A percentile compares a stretch with the other conserved stretches of the same genome.
Conservation (phyloP, 1,284 basidiomycete genomes). For the Leccinum insigne region DNA sequence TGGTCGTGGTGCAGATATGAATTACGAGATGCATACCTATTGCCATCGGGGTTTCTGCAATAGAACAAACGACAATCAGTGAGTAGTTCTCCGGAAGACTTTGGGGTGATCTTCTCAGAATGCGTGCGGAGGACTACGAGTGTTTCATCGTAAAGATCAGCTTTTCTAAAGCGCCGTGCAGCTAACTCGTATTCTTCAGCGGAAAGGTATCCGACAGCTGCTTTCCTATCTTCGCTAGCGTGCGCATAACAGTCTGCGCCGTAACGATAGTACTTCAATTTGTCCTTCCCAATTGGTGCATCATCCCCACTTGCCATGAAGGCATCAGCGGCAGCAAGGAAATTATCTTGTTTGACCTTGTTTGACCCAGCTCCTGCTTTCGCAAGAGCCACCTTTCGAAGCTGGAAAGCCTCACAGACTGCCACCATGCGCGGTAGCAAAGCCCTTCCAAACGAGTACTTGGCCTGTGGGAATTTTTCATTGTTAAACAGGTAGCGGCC, state of each 20-base stretch:
- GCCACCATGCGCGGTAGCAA: constrained; percentile 41
- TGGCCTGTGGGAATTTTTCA: constrained; percentile 59
- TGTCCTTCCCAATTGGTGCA: constrained; percentile 28
- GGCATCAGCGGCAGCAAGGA: constrained; percentile 45
- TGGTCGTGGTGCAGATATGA: background rate
- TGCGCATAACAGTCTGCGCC: constrained; percentile 56
- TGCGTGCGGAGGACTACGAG: constrained; percentile 40
- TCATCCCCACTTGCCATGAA: constrained; percentile 45
- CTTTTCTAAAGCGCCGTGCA: constrained; percentile 48
- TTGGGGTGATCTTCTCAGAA: constrained; percentile 30
- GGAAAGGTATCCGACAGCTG: constrained; percentile 45
- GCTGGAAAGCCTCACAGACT: constrained; percentile 47
- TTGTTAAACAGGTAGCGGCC: constrained; percentile 55
- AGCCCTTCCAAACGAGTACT: constrained; percentile 59
- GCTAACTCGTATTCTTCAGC: constrained; percentile 48
- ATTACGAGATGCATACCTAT: constrained; percentile 25
- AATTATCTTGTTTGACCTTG: constrained; percentile 37
- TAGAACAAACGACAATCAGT: constrained; percentile 53
- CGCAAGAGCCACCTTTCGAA: constrained; percentile 42
- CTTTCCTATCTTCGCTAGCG: constrained; percentile 40
- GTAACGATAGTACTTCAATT: constrained; percentile 43
- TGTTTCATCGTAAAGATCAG: constrained; percentile 54
- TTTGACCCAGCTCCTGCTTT: constrained; percentile 19
- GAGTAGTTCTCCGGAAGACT: constrained; percentile 42
- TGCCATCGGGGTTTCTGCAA: constrained; percentile 37